Evolutionary conservation across 2,329 filamentous ascomycete species (phyloP), one percentile per base, ranked within the genome.

Genomic region (Karstenula rhodostoma): DNA sequence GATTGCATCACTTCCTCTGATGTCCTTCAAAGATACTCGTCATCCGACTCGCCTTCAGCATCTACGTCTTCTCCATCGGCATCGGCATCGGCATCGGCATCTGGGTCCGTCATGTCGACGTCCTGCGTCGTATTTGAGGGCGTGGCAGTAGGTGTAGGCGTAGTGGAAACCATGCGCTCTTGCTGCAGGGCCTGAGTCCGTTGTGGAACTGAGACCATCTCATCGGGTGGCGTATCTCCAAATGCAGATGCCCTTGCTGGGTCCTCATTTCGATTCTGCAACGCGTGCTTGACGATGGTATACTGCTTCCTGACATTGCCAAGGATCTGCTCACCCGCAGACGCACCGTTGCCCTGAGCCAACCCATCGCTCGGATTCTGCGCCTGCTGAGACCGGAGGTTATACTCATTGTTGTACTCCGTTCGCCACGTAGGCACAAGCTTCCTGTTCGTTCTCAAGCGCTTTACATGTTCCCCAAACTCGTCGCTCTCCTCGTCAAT

Each of bases 391-490:
- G 69, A 51, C 32, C 50, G 59, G 10, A 65, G 65, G 46, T 66
- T 52, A 33, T 52, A 68, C 13, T 62, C 62, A 12, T 67, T 42
- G 43, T 71, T 68, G 23, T 72, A 68, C 32, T 65, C 56, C 15
- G 68, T 64, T 15, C 67, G 68, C 72, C 69, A 73, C 29, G 54
- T 51, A 9, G 63, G 62, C 42, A 67, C 64, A 35, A 70, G 62
- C 10, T 65, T 58, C 22, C 67, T 60, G 22, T 65, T 67, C 47
- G 63, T 66, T 13, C 52, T 61, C 37, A 68, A 71, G 44, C 69
- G 66, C 55, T 69, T 71, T 46, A 76, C 69, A 53, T 74, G 66
- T 32, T 71, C 60, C n/a, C 70, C 70, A 57, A 76, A 73, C 67
- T 67, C 70, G 48, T 77, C 75, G 8, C 68, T 64, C 12, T 71